Percentiles rank a stretch among this genome's conserved stretches.
Evolutionary conservation across 192 early-diverging fungal genomes (phyloP).

Genomic region (Coemansia sp.): DNA sequence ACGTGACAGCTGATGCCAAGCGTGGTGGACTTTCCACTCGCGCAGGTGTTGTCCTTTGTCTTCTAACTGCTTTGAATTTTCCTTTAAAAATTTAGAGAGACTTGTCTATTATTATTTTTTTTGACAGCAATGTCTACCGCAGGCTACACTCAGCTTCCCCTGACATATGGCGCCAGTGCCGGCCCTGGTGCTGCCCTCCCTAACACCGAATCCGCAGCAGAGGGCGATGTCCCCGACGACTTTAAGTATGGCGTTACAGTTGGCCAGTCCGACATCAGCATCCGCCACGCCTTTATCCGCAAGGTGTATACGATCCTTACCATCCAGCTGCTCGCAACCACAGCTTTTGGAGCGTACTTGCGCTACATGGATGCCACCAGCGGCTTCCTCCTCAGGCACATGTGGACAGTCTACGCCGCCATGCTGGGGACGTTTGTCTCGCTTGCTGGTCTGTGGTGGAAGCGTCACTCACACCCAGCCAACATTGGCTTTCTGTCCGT

Average conservation of each 20-base stretch:
- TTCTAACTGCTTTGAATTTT: neutral
- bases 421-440: slow-evolving; percentile 53
- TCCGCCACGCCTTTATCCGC: slow-evolving; percentile 64
- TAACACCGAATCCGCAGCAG: slow-evolving; percentile 1
- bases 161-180: slow-evolving; percentile 21
- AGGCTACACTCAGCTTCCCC: slow-evolving; percentile 47
- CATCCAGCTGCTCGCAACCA: slow-evolving; percentile 60
- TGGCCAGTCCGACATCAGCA: slow-evolving; percentile 45
- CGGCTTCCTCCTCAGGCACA: slow-evolving; percentile 57
- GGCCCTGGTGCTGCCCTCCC: neutral
- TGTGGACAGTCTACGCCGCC: slow-evolving; percentile 60
- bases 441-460: slow-evolving; percentile 57
- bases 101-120: slow-evolving; percentile 1
- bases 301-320: slow-evolving; percentile 72
- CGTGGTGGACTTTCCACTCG: neutral
- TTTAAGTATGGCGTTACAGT: slow-evolving; percentile 55
- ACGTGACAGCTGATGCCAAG: neutral
- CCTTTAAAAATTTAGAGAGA: neutral
- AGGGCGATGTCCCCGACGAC: slow-evolving; percentile 54
- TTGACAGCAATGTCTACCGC: slow-evolving; percentile 36
- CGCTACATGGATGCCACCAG: slow-evolving; percentile 56
- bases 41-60: neutral
- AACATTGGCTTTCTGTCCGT: slow-evolving; percentile 60
- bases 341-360: slow-evolving; percentile 56
- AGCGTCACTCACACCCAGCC: slow-evolving; percentile 60